phyloP scores from a whole-genome alignment of 1,139 yeast species.

The Pichia sp. region DNA sequence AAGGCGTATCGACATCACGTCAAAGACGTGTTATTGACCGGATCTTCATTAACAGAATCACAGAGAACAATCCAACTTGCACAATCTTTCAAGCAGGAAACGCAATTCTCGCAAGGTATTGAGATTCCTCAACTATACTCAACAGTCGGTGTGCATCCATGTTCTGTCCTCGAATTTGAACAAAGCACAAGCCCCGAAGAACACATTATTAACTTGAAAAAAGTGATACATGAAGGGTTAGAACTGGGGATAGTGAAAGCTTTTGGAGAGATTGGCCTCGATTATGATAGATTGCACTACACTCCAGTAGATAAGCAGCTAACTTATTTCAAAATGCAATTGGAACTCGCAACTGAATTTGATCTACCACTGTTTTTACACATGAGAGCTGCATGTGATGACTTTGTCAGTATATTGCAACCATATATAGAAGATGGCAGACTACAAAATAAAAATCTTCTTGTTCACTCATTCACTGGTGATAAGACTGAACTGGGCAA shows the following conservation, averaged over 20 bases:
- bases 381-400: slow-evolving; percentile 83
- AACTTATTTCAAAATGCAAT: slow-evolving; percentile 61
- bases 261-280: slow-evolving; percentile 91
- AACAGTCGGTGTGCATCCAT: slow-evolving; percentile 95
- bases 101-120: neutral
- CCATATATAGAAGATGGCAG: slow-evolving; percentile 43
- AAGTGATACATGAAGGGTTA: slow-evolving; percentile 44
- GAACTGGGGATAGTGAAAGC: slow-evolving; percentile 52
- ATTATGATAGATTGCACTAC: slow-evolving; percentile 80
- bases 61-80: slow-evolving; percentile 39
- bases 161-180: slow-evolving; percentile 64
- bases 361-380: slow-evolving; percentile 78
- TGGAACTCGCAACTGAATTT: slow-evolving; percentile 52
- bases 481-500: slow-evolving; percentile 50
- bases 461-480: slow-evolving; percentile 95
- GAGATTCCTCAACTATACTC: slow-evolving; percentile 36
- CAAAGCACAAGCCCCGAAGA: slow-evolving; percentile 9
- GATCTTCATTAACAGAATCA: slow-evolving; percentile 68
- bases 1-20: slow-evolving; percentile 67
- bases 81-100: slow-evolving; percentile 29
- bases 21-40: slow-evolving; percentile 68
- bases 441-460: slow-evolving; percentile 41
- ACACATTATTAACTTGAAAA: slow-evolving; percentile 42
- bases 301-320: slow-evolving; percentile 63
- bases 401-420: slow-evolving; percentile 54